Base-by-base conservation (phyloP, 495 filamentous ascomycete genomes). In the Xylaria telfairii region DNA sequence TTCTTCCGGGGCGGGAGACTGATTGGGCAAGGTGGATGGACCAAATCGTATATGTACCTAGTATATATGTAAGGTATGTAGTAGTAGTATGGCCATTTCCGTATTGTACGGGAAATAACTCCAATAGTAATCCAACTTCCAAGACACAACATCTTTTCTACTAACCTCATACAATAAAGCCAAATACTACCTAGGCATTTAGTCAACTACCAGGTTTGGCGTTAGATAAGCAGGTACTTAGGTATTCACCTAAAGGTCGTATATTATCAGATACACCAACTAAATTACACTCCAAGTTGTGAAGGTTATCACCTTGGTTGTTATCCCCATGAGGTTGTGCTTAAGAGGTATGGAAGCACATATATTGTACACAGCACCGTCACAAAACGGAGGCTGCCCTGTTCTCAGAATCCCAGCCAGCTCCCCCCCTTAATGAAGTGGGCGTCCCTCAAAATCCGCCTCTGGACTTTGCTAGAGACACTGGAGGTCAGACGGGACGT, bases 341-440 rank as follows among this genome's bases (percentile, higher is more conserved):
- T 51, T 51, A 24, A n/a, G n/a, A n/a, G n/a, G 47, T 49, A 24
- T 49, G 46, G n/a, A 24, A 49, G 7, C 21, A 24, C 21, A 28
- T 54, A 17, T 54, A 54, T 21, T 54, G 30, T 26, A 26, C 30
- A 54, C 17, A 30, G 17, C 51, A 54, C 51, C 24, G 51, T 26
- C 17, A 17, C 44, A 17, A 54, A 54, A 54, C 51, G 51, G 51
- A 54, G 26, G 10, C n/a, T 4, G 7, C 28, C 8, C 24, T 12
- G 34, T 53, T 9, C 5, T 28, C 12, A 13, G 24, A 28, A 28
- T 53, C 51, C 51, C 51, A 54, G 15, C 51, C 51, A 54, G 24
- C 51, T 26, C 56, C 53, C 51, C 56, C 53, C 56, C 56, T 59
- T 17, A 59, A 59, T 59, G 56, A 34, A 37, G 26, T 54, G 51